Evolutionary conservation across 2,329 filamentous ascomycete genomes (phyloP).

Genomic region (Penicillium olsonii): DNA sequence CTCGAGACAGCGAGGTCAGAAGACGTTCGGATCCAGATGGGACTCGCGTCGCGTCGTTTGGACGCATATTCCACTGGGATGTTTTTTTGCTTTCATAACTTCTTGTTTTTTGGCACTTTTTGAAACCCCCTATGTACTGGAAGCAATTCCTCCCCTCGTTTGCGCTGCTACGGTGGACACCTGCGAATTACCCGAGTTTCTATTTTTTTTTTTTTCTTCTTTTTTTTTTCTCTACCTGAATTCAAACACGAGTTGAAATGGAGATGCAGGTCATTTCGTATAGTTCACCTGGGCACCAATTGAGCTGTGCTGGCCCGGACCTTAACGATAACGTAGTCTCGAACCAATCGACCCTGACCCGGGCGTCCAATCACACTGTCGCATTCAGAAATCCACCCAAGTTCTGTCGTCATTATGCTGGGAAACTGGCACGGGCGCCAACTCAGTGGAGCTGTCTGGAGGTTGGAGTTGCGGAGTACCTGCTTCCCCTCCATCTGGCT

Average conservation of each 20-base stretch:
- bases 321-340: constrained; percentile 3
- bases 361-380: neutral
- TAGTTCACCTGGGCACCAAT: neutral
- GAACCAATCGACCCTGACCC: constrained; percentile 1
- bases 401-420: constrained; percentile 8
- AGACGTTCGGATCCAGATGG: constrained; percentile 3
- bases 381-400: neutral
- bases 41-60: constrained; percentile 12
- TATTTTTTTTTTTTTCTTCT: neutral
- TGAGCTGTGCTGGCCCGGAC: neutral
- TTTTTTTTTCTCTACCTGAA: constrained; percentile 3
- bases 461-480: constrained; percentile 1
- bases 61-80: constrained; percentile 10
- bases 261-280: neutral
- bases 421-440: neutral
- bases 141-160: constrained; percentile 6
- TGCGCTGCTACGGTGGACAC: constrained; percentile 19
- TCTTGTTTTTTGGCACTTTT: constrained; percentile 3
- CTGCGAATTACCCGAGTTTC: neutral
- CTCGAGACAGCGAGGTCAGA: neutral
- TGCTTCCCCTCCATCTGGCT: constrained; percentile 3
- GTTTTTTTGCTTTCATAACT: constrained; percentile 4
- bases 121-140: constrained; percentile 9
- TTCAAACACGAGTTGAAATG: neutral
- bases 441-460: constrained; percentile 6